Base-by-base conservation (phyloP, 495 filamentous ascomycete species). In the Aspergillus kassunensis region DNA sequence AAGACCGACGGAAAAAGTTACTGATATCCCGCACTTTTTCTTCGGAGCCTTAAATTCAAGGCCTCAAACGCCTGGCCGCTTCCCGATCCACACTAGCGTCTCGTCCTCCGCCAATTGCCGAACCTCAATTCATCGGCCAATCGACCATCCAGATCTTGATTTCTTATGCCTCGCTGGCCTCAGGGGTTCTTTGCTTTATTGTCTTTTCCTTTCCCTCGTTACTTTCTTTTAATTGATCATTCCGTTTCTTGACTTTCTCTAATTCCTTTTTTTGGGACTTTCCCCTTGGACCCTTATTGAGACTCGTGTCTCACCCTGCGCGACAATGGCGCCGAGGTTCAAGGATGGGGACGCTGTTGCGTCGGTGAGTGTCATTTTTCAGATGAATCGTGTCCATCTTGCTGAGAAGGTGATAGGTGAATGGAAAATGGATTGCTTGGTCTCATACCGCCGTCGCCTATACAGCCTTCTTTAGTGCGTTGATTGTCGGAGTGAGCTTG, bases 401-500 rank as follows among this genome's bases (percentile, higher is more conserved):
- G 31, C 53, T 56, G 33, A 60, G 18, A 12, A 0, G 13, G 12
- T 51, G 16, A 11, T 54, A 87, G 84, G 62, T 97, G 43, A 91
- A 89, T 59, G 95, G 90, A 58, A 88, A 87, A 79, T 97, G 90
- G 91, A 75, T 99, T 49, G 85, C 91, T 19, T 93, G 87, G 83
- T 64, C 83, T 39, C 95, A 99, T 72, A 97, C 95, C 11, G 65
- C 76, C 39, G 75, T 86, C 46, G 93, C 92, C 31, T 97, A 95
- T 61, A 82, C 84, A 53, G 95, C 91, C 37, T 99, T 99, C 69
- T 60, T 97, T 36, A 90, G 91, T 64, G 95, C 95, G 47, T 73
- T 99, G 55, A 64, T 93, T 44, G 84, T 95, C 55, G 95, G 95
- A 61, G 69, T 87, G 64, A 84, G 75, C 44, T 75, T 99, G 41